Evolutionary conservation across 306 rosid species (phyloP).

Genomic region (Cucurbita moschata): DNA sequence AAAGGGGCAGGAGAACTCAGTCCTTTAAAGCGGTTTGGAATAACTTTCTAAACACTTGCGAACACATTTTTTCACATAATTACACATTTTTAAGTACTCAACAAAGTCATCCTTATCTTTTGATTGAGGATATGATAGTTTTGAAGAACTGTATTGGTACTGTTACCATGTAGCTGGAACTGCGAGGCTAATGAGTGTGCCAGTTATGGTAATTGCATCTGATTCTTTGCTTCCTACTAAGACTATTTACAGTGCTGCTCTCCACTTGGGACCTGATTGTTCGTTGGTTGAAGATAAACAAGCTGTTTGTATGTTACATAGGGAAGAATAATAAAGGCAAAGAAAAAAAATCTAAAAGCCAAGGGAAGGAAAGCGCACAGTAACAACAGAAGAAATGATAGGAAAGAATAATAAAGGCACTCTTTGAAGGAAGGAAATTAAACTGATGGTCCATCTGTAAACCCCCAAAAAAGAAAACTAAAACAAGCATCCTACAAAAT

Average conservation of each 20-base stretch:
- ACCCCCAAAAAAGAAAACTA: conserved; percentile 1
- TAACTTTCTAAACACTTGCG: no score
- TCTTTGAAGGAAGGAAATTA: neutral
- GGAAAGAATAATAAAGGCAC: conserved; percentile 5
- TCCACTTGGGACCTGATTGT: conserved; percentile 26
- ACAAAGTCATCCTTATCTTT: neutral
- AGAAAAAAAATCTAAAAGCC: neutral
- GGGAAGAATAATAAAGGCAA: neutral
- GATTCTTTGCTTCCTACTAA: conserved; percentile 41
- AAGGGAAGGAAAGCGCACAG: neutral
- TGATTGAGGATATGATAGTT: conserved; percentile 35
- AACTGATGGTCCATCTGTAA: conserved; percentile 6
- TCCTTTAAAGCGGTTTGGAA: no score
- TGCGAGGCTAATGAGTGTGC: conserved; percentile 83
- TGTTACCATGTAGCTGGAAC: conserved; percentile 92
- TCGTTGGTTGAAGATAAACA: neutral
- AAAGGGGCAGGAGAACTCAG: no score
- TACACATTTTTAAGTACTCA: no score
- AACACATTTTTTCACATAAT: no score
- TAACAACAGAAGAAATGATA: neutral
- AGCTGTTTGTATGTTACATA: neutral
- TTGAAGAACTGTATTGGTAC: conserved; percentile 69
- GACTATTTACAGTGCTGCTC: conserved; percentile 46
- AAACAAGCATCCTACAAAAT: neutral
- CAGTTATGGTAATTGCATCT: conserved; percentile 72